Evolutionary conservation across 495 filamentous ascomycete species (phyloP).

Genomic region (Venustampulla echinocandica): DNA sequence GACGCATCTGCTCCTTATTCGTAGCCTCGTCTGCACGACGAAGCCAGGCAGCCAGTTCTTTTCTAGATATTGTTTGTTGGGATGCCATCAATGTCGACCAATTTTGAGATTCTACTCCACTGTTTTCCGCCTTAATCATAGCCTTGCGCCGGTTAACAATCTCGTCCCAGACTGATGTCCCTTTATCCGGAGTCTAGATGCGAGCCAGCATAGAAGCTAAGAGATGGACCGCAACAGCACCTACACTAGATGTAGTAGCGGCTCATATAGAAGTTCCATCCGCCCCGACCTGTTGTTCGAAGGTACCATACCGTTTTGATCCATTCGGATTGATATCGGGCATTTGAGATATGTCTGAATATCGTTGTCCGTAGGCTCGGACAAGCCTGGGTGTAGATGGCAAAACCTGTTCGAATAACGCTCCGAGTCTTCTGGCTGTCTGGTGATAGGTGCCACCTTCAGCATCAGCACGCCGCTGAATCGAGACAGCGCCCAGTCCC

Average conservation of each 20-base stretch:
- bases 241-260: slow-evolving; percentile 29
- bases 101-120: background rate
- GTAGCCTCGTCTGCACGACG: slow-evolving; percentile 25
- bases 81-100: slow-evolving; percentile 2
- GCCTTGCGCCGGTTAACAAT: slow-evolving; percentile 13
- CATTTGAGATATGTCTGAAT: slow-evolving; percentile 27
- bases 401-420: slow-evolving; percentile 24
- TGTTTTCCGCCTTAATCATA: background rate
- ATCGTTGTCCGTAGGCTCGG: slow-evolving; percentile 30
- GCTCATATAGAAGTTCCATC: slow-evolving; percentile 34
- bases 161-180: slow-evolving; percentile 29
- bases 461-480: slow-evolving; percentile 17
- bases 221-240: slow-evolving; percentile 26
- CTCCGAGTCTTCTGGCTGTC: slow-evolving; percentile 25
- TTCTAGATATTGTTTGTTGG: slow-evolving; percentile 23
- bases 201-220: slow-evolving; percentile 32
- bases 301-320: slow-evolving; percentile 4
- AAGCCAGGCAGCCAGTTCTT: slow-evolving; percentile 29
- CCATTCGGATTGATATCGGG: slow-evolving; percentile 14
- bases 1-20: slow-evolving; percentile 18
- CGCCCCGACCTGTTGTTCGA: slow-evolving; percentile 15
- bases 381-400: slow-evolving; percentile 28
- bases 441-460: slow-evolving; percentile 26
- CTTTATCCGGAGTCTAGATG: slow-evolving; percentile 23
- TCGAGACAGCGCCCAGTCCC: slow-evolving; percentile 18